phyloP scores from a whole-genome alignment of 768 basidiomycete species.

The Mycena latifolia region DNA sequence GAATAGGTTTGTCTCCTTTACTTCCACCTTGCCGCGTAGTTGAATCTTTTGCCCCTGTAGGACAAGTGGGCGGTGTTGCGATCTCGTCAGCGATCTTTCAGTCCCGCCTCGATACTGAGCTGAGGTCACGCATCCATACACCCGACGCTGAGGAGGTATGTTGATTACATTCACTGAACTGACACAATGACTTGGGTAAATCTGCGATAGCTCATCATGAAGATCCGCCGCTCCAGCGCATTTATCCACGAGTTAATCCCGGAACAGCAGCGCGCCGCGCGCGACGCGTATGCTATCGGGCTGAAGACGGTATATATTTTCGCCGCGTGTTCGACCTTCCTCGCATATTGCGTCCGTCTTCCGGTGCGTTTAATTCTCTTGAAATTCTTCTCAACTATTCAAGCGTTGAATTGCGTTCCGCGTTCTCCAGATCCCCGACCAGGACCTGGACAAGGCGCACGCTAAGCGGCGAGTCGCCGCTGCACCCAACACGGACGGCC shows the following conservation, averaged over 20 bases:
- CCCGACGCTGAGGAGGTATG: constrained; percentile 18
- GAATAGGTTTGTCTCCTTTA: constrained; percentile 55
- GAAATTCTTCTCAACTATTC: not conserved
- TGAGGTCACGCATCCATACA: constrained; percentile 60
- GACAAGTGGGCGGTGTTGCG: constrained; percentile 82
- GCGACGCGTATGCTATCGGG: constrained; percentile 70
- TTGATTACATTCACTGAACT: constrained; percentile 50
- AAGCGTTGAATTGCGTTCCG: too few relatives aligned
- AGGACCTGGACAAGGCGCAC: constrained; percentile 31
- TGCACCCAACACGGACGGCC: not conserved
- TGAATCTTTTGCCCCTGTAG: constrained; percentile 43
- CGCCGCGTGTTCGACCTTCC: constrained; percentile 66
- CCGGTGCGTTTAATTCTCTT: constrained; percentile 58
- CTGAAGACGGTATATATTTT: constrained; percentile 75
- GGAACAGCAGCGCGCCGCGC: constrained; percentile 63
- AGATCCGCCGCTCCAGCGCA: constrained; percentile 72
- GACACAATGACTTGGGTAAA: constrained; percentile 51
- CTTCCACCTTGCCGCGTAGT: constrained; percentile 30
- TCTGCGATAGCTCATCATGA: constrained; percentile 62
- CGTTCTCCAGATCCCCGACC: constrained; percentile 27
- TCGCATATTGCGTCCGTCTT: constrained; percentile 71
- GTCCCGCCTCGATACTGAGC: constrained; percentile 64
- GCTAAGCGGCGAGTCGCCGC: not conserved
- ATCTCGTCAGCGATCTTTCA: constrained; percentile 79
- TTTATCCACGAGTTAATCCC: constrained; percentile 65